Base-by-base conservation (phyloP, 169 alveolate genomes). In the Toxoplasma gondii region DNA sequence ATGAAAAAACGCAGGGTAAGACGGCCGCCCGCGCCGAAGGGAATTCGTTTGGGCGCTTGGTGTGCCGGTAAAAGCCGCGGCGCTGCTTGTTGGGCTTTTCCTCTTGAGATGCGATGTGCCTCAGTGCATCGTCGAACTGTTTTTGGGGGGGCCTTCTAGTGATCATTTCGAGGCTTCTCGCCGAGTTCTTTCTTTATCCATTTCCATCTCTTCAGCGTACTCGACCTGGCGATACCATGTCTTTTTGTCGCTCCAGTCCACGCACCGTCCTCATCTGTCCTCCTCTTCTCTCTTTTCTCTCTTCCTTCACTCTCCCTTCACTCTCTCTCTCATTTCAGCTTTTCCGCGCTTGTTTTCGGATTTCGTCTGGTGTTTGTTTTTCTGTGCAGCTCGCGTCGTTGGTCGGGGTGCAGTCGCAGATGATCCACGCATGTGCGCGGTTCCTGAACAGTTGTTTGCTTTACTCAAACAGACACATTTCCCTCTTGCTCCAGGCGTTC, bases 371-470 rank as follows among this genome's bases (percentile, higher is more conserved):
- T 4, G 12, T 29, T 39, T 39, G 24, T 39, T 29, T 16, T 24
- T 5, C 10, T 41, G 39, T 39, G 39, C 92, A 49, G 81, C 27
- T 92, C 44, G 87, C 95, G 34, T 70, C 95, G 24, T 64, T 88
- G 1, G 88, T 83, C 36, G 88, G 94, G 5, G 67, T 78, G 81
- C 94, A 91, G 86, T 88, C 83, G 83, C 91, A 91, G 91, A 91
- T 67, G 12, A 92, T 92, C 67, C 90, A 84, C 43, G 93, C 93
- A 31, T 93, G 95, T 44, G 58, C 54, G 27, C 95, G 95, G 41
- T 93, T 93, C 82, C 36, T 93, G 24, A 45, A 93, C 82, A 84
- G 93, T 74, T 27, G 84, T 36, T n/a, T 69, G 44, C 82, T 43
- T 36, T 93, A 84, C 88, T 58, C 95, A 24, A 87, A 86, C 64